Base-by-base conservation (phyloP, 1,284 basidiomycete genomes). In the Leucoagaricus sp. region DNA sequence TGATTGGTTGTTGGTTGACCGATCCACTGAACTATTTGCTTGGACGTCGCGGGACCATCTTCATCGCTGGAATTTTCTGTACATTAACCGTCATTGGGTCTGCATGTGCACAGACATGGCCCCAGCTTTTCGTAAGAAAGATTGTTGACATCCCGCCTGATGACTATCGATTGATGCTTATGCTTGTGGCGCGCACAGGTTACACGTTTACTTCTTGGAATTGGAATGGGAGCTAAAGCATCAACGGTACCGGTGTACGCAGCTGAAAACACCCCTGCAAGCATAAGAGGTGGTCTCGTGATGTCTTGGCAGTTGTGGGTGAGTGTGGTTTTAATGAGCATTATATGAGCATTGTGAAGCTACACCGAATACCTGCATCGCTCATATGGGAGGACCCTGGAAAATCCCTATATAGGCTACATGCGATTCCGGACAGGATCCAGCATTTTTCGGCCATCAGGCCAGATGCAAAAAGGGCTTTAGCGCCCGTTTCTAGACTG, bases 231-330 rank as follows among this genome's bases (percentile, higher is more conserved):
- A 1, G 78, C 84, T 6, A 88, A 88, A 67, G 81, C 79, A 23
- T 78, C 82, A 0, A 89, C 87, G 0, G 78, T 79, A 0, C 82
- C 83, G 13, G 77, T 84, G n/a, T 85, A 75, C 65, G 78, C 84
- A 17, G 85, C 84, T 8, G 85, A 88, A 68, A 79, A 80, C 58
- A 75, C 81, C 0, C 87, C 87, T 0, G 80, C 86, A 0, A 71
- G 69, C 40, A 87, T 90, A 58, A 80, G 87, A 58, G 87, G 87
- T 58, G 85, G 83, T 13, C 75, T 89, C n/a, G 85, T 86, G 50
- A 87, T 88, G 86, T 81, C 77, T 34, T 84, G 82, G 82, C 81
- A 82, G 65, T 64, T 81, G 63, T 83, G 84, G 84, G 84, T 81
- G 36, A 65, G 73, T 69, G 17, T 9, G 23, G 53, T 33, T 23